Conservation (phyloP, 805 yeast species). For the Maudiozyma turicensis region DNA sequence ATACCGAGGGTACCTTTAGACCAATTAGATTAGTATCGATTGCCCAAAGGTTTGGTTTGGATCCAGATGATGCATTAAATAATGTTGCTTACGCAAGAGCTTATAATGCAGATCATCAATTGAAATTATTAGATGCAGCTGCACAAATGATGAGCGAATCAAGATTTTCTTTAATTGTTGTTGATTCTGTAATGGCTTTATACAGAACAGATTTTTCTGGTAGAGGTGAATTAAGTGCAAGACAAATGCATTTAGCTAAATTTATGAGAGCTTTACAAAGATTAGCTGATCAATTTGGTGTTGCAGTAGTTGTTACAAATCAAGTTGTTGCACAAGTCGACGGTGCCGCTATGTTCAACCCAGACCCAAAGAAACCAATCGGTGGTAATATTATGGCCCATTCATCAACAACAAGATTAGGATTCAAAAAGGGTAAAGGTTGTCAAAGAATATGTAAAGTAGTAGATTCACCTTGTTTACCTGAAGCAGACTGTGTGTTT, state of each 20-base stretch:
- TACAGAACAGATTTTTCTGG: constrained; percentile 93
- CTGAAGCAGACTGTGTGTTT: constrained; percentile 90
- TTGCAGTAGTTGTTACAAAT: constrained; percentile 90
- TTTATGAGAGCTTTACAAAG: constrained; percentile 86
- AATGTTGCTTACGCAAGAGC: constrained; percentile 97
- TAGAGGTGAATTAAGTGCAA: constrained; percentile 88
- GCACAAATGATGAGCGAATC: constrained; percentile 95
- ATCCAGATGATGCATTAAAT: constrained; percentile 89
- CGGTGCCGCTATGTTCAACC: constrained; percentile 70
- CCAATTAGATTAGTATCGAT: constrained; percentile 84
- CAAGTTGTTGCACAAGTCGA: constrained; percentile 98
- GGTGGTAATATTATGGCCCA: constrained; percentile 98
- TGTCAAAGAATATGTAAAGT: constrained; percentile 91
- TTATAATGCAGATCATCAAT: constrained; percentile 92
- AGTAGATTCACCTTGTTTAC: constrained; percentile 92
- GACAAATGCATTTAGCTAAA: constrained; percentile 90
- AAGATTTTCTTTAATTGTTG: constrained; percentile 78
- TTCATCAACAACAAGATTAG: constrained; percentile 86
- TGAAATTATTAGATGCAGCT: constrained; percentile 76
- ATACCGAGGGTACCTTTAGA: constrained; percentile 94
- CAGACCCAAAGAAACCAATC: constrained; percentile 96
- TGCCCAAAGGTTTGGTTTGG: constrained; percentile 83
- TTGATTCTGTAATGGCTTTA: constrained; percentile 95
- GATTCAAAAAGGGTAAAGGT: constrained; percentile 82
- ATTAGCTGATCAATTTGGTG: constrained; percentile 94